Percentiles rank a stretch among this genome's conserved stretches.
Evolutionary conservation across 441 rosid genomes (phyloP).

Genomic region (Populus hybrid): DNA sequence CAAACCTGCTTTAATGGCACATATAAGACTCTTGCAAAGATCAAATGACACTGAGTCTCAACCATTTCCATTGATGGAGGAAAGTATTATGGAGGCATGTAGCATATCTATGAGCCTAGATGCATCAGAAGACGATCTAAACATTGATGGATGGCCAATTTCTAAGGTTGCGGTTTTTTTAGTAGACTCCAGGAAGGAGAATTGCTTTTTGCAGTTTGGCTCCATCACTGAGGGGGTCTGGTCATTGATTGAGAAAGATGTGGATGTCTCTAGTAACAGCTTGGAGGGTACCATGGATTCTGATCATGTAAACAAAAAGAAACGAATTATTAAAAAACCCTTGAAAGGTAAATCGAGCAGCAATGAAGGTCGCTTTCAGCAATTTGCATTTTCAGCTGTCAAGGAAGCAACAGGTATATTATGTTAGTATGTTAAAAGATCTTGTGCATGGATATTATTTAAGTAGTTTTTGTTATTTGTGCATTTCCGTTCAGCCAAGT

Average conservation of each 20-base stretch:
- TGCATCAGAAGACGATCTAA: slow-evolving; percentile 39
- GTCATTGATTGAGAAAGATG: slow-evolving; percentile 65
- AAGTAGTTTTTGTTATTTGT: background rate
- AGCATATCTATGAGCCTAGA: slow-evolving; percentile 47
- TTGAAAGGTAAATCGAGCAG: slow-evolving; percentile 21
- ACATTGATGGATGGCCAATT: slow-evolving; percentile 51
- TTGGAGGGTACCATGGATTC: slow-evolving; percentile 21
- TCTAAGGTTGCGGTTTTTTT: slow-evolving; percentile 58
- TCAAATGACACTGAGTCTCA: slow-evolving; percentile 31
- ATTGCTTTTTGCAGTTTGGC: slow-evolving; percentile 51
- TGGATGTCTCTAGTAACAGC: slow-evolving; percentile 24
- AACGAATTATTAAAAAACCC: slow-evolving; percentile 26
- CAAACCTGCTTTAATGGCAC: slow-evolving; percentile 48
- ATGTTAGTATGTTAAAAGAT: background rate
- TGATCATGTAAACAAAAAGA: slow-evolving; percentile 36
- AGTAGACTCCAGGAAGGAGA: slow-evolving; percentile 50
- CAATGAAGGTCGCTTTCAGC: slow-evolving; percentile 43
- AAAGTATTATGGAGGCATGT: slow-evolving; percentile 66
- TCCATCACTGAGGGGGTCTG: too few relatives aligned
- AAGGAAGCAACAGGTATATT: slow-evolving; percentile 54
- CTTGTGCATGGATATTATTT: background rate
- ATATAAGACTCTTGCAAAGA: slow-evolving; percentile 45
- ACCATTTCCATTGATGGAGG: slow-evolving; percentile 53
- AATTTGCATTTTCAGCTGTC: slow-evolving; percentile 63
- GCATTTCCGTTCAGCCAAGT: background rate